Evolutionary conservation across 495 filamentous ascomycete species (phyloP), one percentile per base, ranked within the genome.

Genomic region (Penicillium paradoxum): DNA sequence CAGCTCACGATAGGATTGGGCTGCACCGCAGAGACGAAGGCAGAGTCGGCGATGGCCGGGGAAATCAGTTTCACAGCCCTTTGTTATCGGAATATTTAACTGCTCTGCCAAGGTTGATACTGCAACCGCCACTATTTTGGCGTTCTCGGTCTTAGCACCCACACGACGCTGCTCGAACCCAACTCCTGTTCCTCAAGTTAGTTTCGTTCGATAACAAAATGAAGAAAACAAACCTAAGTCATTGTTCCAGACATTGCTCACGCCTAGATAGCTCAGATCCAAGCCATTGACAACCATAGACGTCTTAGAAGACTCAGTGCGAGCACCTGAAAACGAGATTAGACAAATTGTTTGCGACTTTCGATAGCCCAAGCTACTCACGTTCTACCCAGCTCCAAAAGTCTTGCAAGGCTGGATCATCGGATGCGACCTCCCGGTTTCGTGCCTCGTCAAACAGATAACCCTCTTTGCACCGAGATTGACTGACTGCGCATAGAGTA

Each of bases 231-330:
- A 64, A 85, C 88, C 84, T 44, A 90, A 65, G 32, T 88, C 76
- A 59, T 88, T 86, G 27, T 72, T 84, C 91, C 91, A 97, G 14
- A 96, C 80, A 33, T 79, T 80, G 48, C 80, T 75, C 37, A 97
- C 84, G 3, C 93, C 93, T 62, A 96, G 66, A 65, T 90, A 98
- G 59, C 85, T 90, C 36, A 96, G 66, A 58, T 97, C 93, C 6
- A 96, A 67, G 1, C 79, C 74, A 36, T 83, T 77, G n/a, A 80
- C 71, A 39, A 88, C 77, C 89, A 96, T 92, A 4, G 83, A 82
- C 33, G 83, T 80, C 43, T 84, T 77, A 19, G 75, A 70, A 13
- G 88, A 87, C 36, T 80, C 79, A 17, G 72, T 71, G 15, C 83
- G 83, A 21, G 87, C 85, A 29, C 83, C 89, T 86, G 58, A 4